These are phyloP conservation scores for Carex scoparia DNA, from an alignment of 176 grass and related monocot genomes.

Conservation along the genomic window DNA sequence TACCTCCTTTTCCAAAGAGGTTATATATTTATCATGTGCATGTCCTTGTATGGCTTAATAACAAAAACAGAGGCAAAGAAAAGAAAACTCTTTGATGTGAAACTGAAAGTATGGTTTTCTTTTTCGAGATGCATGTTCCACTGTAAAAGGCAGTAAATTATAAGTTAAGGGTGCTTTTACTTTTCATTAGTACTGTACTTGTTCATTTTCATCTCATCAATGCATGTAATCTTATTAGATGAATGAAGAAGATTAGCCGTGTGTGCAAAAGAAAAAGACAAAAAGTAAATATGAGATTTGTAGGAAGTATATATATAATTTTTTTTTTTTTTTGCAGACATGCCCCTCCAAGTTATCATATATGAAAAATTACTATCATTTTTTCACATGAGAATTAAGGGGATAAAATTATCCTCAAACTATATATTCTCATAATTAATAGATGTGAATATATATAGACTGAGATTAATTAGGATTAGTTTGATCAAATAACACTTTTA, in stretches of 20 bases:
- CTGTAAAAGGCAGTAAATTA: neutral
- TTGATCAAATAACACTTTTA: neutral
- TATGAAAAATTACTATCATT: neutral
- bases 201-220: neutral
- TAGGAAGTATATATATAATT: neutral
- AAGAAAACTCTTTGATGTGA: neutral
- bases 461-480: neutral
- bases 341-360: neutral
- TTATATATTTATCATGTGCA: too few relatives aligned
- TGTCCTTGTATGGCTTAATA: too few relatives aligned
- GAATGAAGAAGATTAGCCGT: constrained; percentile 21
- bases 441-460: neutral
- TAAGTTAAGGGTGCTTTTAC: constrained; percentile 14
- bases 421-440: neutral
- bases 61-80: neutral
- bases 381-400: neutral
- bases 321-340: neutral
- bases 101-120: neutral
- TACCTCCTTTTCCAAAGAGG: too few relatives aligned
- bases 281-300: constrained; percentile 32
- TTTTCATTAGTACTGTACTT: constrained; percentile 25
- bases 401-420: neutral
- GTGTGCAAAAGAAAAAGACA: constrained; percentile 32
- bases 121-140: neutral
- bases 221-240: neutral